Conservation (phyloP, 805 yeast genomes). For the Yarrowia hollandica region DNA sequence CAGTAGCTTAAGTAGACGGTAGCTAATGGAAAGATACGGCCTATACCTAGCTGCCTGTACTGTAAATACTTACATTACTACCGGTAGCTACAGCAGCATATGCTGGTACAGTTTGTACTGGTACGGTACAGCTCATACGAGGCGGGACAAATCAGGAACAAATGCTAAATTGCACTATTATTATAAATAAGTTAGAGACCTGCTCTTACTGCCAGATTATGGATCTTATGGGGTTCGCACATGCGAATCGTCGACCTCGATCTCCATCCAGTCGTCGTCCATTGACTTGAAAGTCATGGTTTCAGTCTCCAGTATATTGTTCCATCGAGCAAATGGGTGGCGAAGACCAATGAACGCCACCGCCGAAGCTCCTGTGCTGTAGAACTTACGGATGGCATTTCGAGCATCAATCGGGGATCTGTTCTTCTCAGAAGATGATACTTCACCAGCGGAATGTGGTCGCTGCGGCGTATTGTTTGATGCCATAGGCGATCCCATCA, state of each 20-base stretch:
- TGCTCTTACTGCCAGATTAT: neutral
- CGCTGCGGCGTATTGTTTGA: neutral
- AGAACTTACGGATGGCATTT: slow-evolving; percentile 19
- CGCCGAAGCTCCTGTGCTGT: slow-evolving; percentile 24
- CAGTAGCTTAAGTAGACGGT: too few species aligned
- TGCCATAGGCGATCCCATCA: neutral
- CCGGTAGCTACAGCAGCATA: too few species aligned
- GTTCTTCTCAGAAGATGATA: neutral
- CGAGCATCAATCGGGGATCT: slow-evolving; percentile 22
- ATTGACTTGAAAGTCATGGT: slow-evolving; percentile 32
- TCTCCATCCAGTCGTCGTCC: slow-evolving; percentile 37
- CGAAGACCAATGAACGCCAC: slow-evolving; percentile 27
- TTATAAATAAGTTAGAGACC: slow-evolving; percentile 23
- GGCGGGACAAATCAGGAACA: too few species aligned
- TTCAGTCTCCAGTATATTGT: slow-evolving; percentile 18
- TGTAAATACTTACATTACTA: too few species aligned
- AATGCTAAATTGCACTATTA: slow-evolving; percentile 12
- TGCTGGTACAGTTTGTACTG: too few species aligned
- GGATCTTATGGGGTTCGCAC: slow-evolving; percentile 3
- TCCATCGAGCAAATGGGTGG: slow-evolving; percentile 28
- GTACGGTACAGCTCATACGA: too few species aligned
- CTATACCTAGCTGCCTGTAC: too few species aligned
- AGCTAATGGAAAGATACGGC: neutral
- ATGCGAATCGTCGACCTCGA: slow-evolving; percentile 24
- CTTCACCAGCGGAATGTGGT: slow-evolving; percentile 12